Evolutionary conservation across 257 asterid genomes (phyloP), one percentile per base, ranked within the genome.

Genomic region (Buddleja alternifolia): DNA sequence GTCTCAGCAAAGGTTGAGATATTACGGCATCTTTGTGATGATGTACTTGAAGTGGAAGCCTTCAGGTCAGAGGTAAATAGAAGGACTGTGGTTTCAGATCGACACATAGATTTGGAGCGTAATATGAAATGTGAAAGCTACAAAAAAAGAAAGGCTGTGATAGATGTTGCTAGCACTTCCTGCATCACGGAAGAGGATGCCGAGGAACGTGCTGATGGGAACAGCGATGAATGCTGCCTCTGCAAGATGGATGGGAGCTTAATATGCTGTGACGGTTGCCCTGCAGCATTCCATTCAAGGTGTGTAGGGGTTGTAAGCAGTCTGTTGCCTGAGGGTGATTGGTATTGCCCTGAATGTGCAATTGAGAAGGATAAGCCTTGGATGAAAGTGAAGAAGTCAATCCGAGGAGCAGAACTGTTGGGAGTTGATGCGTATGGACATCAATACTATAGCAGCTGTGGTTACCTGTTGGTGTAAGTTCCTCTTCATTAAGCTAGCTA

Each of bases 221-320:
- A 94, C 72, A 84, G 84, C 72, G 99, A 94, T 77, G 99, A 94
- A 78, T 94, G 99, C 78, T 75, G 84, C 83, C 96, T 94, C 20
- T 94, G 99, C 82, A 92, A 86, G 83, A 89, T 87, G 96, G 99
- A 94, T 19, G 99, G 99, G 41, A 86, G 58, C 79, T 84, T 94
- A 69, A 88, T 94, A 81, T 94, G 99, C 83, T 94, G 99, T 71
- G 99, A 94, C 67, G 97, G 99, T 60, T 94, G 99, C 78, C 99
- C 99, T 66, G 95, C 97, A 45, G 97, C 99, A 63, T 94, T 82
- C 70, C 99, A 94, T 83, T 75, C 97, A 24, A 85, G 93, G 75
- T 94, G 99, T 54, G 97, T 91, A 11, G 99, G 97, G 65, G 90
- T 94, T 61, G 84, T 80, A 69, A 86, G 84, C 77, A 82, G 80